These are phyloP conservation scores for Xylaria telfairii DNA, from an alignment of 495 filamentous ascomycete species.

Conservation along the genomic window DNA sequence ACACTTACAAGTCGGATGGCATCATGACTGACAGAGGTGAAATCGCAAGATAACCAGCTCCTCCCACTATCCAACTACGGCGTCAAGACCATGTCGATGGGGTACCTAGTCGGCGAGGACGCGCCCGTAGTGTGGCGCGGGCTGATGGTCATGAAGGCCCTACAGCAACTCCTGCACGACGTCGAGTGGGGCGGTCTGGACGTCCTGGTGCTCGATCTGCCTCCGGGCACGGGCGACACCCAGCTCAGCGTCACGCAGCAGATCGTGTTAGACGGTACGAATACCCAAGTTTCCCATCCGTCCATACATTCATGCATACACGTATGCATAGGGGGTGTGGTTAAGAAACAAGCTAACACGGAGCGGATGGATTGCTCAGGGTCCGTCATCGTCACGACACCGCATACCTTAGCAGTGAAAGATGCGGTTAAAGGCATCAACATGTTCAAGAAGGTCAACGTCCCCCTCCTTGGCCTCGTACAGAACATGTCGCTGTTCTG, in stretches of 20 bases:
- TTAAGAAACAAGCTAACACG: background rate
- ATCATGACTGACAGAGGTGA: background rate
- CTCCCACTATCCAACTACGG: constrained; percentile 94
- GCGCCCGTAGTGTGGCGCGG: constrained; percentile 94
- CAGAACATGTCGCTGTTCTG: constrained; percentile 92
- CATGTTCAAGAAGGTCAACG: constrained; percentile 86
- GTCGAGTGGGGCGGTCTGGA: constrained; percentile 89
- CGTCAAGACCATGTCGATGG: constrained; percentile 97
- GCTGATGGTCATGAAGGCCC: constrained; percentile 95
- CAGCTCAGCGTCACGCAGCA: constrained; percentile 95
- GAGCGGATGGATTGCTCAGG: constrained; percentile 50
- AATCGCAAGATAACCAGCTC: constrained; percentile 71
- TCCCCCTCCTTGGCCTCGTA: constrained; percentile 83
- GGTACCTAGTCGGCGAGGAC: constrained; percentile 81
- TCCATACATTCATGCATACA: background rate
- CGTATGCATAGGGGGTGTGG: background rate
- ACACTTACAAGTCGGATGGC: background rate
- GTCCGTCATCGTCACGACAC: constrained; percentile 89
- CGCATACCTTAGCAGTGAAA: constrained; percentile 86
- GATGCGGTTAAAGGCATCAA: constrained; percentile 89
- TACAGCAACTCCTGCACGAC: constrained; percentile 92
- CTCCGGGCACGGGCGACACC: constrained; percentile 92
- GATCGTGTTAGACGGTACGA: constrained; percentile 74
- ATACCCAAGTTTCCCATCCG: background rate
- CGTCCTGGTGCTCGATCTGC: constrained; percentile 87